Evolutionary conservation across 495 filamentous ascomycete species (phyloP), one percentile per base, ranked within the genome.

Genomic region (Emericellopsis terricola): DNA sequence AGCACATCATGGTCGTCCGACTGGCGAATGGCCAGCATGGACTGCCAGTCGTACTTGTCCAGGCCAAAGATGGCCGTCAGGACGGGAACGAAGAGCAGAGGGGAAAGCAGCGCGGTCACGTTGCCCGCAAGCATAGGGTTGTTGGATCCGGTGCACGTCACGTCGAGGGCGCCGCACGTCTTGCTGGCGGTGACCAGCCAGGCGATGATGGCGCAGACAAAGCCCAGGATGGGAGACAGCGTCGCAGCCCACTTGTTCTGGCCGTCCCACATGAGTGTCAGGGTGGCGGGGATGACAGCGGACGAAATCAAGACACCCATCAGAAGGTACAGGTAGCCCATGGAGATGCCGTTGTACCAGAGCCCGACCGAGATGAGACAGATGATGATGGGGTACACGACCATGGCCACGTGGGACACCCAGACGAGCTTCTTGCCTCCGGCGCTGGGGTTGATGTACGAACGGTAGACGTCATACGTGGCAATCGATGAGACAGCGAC

Each of bases 111-210:
- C 2, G 80, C 76, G 10, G 74, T 34, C 14, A 52, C 38, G 34
- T 82, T 83, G 34, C 81, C 81, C 13, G 76, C 77, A 11, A 87
- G 56, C 78, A 83, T 84, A 29, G 81, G 80, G 48, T 78, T 73
- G 49, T 79, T 84, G 19, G 62, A 59, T 14, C 76, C 76, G 8
- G 75, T 78, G 19, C 59, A 71, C 15, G 48, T 51, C 32, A 83
- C 72, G 28, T 57, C 71, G 20, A 83, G 56, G 16, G 50, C 54
- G 13, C 76, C 77, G 39, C 55, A 68, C 43, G 73, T 38, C 33
- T 60, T 71, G 49, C 76, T 71, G 5, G 78, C 65, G 7, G 73
- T 78, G 2, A 78, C 76, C 3, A 83, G 59, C 78, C 78, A 83
- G 28, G 75, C 75, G 36, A 71, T 72, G 18, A 81, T 53, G 8